These are phyloP conservation scores for Fusarium sp. DNA, from an alignment of 2,329 filamentous ascomycete genomes.

Conservation along the genomic window DNA sequence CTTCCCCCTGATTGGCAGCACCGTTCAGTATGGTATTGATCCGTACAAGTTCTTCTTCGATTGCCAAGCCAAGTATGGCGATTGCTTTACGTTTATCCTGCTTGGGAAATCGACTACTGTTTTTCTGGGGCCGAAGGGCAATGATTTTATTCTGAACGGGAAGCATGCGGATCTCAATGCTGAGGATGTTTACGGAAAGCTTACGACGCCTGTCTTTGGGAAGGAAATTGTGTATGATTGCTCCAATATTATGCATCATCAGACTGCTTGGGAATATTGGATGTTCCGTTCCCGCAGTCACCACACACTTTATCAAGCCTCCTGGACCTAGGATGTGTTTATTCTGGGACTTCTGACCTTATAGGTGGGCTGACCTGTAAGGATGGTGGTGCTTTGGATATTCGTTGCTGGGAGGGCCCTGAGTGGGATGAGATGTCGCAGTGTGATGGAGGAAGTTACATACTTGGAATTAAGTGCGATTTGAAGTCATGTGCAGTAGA, in stretches of 20 bases:
- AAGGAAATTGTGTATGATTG: conserved; percentile 90
- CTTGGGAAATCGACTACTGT: conserved; percentile 90
- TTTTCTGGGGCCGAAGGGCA: conserved; percentile 82
- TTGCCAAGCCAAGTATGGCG: conserved; percentile 82
- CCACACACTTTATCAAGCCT: too few species aligned
- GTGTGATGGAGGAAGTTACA: not conserved
- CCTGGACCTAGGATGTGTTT: not conserved
- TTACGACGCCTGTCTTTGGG: conserved; percentile 80
- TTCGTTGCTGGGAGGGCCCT: conserved; percentile 3
- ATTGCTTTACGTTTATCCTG: conserved; percentile 89
- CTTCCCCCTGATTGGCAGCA: conserved; percentile 87
- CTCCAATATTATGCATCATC: conserved; percentile 66
- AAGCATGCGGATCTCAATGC: conserved; percentile 90
- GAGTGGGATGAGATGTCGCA: not conserved
- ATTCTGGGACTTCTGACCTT: not conserved
- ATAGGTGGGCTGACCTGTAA: not conserved
- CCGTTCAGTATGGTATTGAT: conserved; percentile 93
- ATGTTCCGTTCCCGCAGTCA: too few species aligned
- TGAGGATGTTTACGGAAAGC: conserved; percentile 87
- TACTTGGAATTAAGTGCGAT: not conserved
- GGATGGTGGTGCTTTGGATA: not conserved
- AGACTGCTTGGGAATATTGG: too few species aligned
- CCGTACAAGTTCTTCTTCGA: conserved; percentile 87
- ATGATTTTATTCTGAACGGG: conserved; percentile 91
- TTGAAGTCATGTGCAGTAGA: too few species aligned